Conservation (phyloP, 306 rosid species). For the Parietaria judaica region DNA sequence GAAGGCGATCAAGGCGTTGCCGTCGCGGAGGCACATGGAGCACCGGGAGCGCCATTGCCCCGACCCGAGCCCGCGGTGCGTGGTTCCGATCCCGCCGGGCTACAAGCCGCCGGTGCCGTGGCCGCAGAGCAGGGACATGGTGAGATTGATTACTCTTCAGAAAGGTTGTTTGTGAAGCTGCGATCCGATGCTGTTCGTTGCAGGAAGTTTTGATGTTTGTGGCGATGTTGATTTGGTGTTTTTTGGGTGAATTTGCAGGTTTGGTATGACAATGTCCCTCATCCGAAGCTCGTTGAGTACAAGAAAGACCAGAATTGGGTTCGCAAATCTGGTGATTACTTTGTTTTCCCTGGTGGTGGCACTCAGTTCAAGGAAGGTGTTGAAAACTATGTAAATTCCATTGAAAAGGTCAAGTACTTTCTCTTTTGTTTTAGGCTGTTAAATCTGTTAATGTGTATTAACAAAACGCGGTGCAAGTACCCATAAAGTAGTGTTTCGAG, state of each 20-base stretch:
- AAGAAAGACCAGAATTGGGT: slow-evolving; percentile 96
- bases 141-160: slow-evolving; percentile 68
- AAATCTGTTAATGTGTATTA: no score
- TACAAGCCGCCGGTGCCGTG: slow-evolving; percentile 62
- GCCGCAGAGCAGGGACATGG: slow-evolving; percentile 99
- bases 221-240: background rate
- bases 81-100: slow-evolving; percentile 63
- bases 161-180: slow-evolving; percentile 36
- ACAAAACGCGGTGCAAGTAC: no score
- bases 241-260: slow-evolving; percentile 27
- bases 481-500: no score
- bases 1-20: slow-evolving; percentile 58
- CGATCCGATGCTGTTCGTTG: no score
- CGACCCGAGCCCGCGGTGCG: slow-evolving; percentile 33
- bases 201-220: background rate
- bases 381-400: slow-evolving; percentile 45
- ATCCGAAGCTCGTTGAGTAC: slow-evolving; percentile 87
- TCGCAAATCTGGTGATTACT: slow-evolving; percentile 56
- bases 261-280: slow-evolving; percentile 91
- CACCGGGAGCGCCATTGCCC: slow-evolving; percentile 95
- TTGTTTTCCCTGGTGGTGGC: slow-evolving; percentile 90
- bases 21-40: slow-evolving; percentile 78
- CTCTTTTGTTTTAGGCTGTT: background rate
- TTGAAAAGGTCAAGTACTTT: slow-evolving; percentile 47
- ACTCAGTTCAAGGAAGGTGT: slow-evolving; percentile 98